A percentile compares a stretch with the other conserved stretches of the same genome.
Conservation (phyloP, 192 early-diverging fungal species). For the Coemansia asiatica region DNA sequence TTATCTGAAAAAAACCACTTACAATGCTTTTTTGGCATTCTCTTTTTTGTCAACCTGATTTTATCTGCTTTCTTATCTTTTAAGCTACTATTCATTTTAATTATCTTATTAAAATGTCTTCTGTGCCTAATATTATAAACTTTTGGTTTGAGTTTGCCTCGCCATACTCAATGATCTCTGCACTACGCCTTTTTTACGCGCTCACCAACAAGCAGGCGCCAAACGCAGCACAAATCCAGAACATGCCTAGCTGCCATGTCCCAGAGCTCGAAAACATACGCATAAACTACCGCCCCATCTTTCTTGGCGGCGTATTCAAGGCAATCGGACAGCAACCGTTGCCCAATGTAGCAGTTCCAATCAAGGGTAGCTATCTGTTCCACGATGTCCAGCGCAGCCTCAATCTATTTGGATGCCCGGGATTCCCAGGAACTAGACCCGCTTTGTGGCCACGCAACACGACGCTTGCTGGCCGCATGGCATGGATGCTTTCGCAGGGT, state of each 20-base stretch:
- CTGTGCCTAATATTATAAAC: slow-evolving; percentile 9
- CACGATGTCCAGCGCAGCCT: slow-evolving; percentile 43
- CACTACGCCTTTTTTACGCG: slow-evolving; percentile 36
- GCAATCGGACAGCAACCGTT: slow-evolving; percentile 17
- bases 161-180: slow-evolving; percentile 53
- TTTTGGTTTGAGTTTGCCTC: slow-evolving; percentile 57
- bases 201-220: slow-evolving; percentile 7
- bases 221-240: background rate
- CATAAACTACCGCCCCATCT: slow-evolving; percentile 32
- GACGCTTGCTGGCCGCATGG: slow-evolving; percentile 26
- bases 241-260: slow-evolving; percentile 22
- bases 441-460: slow-evolving; percentile 41
- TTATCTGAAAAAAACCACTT: background rate
- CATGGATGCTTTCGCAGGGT: slow-evolving; percentile 44
- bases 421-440: slow-evolving; percentile 21
- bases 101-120: background rate
- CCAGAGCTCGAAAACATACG: slow-evolving; percentile 13
- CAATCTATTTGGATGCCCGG: slow-evolving; percentile 18
- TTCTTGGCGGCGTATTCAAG: slow-evolving; percentile 41
- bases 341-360: slow-evolving; percentile 34
- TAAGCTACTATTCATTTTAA: background rate
- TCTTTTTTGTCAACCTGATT: background rate
- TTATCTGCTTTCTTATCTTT: too few species aligned
- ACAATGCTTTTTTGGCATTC: background rate
- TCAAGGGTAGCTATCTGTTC: slow-evolving; percentile 39